These are phyloP conservation scores for Chrysophaeum taylorii DNA, from an alignment of 352 stramenopile species.

Conservation along the genomic window DNA sequence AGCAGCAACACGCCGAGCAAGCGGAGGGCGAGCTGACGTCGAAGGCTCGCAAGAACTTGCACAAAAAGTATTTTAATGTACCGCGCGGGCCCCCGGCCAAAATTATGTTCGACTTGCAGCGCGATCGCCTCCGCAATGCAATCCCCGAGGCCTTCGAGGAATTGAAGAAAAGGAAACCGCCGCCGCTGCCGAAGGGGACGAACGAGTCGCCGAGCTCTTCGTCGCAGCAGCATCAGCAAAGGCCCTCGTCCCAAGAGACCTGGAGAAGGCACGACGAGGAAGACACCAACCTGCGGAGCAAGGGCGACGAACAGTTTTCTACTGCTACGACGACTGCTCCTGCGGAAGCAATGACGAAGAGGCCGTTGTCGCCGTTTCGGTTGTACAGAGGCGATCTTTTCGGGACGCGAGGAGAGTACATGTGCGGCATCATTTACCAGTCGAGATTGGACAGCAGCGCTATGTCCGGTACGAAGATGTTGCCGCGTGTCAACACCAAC, in stretches of 20 bases:
- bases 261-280: conserved; percentile 18
- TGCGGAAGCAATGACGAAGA: no score
- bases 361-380: conserved; percentile 23
- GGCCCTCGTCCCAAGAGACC: conserved; percentile 14
- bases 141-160: conserved; percentile 13
- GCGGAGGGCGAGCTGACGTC: neutral
- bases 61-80: conserved; percentile 34
- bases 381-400: conserved; percentile 32
- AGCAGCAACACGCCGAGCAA: neutral
- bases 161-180: no score
- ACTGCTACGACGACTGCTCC: no score
- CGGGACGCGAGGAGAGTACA: conserved; percentile 24
- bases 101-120: conserved; percentile 37
- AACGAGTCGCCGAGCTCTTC: no score
- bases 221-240: conserved; percentile 16
- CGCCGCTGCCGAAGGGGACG: conserved; percentile 5
- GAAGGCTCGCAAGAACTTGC: conserved; percentile 23
- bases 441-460: conserved; percentile 16
- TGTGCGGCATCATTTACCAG: conserved; percentile 33
- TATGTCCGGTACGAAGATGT: no score
- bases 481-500: no score
- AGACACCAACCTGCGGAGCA: conserved; percentile 9
- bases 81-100: conserved; percentile 32
- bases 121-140: conserved; percentile 24
- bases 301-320: no score